Percentiles rank a stretch among this genome's conserved stretches.
These are phyloP conservation scores for Annulohypoxylon nitens DNA, from an alignment of 495 filamentous ascomycete species.

Conservation along the genomic window DNA sequence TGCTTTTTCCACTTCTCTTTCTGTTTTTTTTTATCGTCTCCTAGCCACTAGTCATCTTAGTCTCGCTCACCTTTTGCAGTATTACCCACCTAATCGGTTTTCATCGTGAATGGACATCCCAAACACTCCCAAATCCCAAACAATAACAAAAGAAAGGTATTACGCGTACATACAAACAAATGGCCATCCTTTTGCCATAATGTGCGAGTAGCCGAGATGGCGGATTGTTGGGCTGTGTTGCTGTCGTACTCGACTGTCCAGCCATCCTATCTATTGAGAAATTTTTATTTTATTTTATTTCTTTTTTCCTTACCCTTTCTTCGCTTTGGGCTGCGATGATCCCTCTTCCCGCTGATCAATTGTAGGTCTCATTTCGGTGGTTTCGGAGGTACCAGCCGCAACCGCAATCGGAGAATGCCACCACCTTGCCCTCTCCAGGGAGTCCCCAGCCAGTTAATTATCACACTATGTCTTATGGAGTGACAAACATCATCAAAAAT, in stretches of 20 bases:
- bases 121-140: slow-evolving; percentile 42
- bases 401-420: slow-evolving; percentile 46
- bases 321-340: slow-evolving; percentile 48
- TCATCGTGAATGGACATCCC: slow-evolving; percentile 31
- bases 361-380: slow-evolving; percentile 53
- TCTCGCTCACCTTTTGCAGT: slow-evolving; percentile 25
- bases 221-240: slow-evolving; percentile 41
- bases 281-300: slow-evolving; percentile 35
- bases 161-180: slow-evolving; percentile 35
- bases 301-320: slow-evolving; percentile 21
- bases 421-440: slow-evolving; percentile 23
- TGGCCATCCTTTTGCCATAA: slow-evolving; percentile 2
- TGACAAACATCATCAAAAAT: slow-evolving; percentile 21
- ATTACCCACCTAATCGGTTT: slow-evolving; percentile 19
- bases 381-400: slow-evolving; percentile 51
- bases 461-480: slow-evolving; percentile 16
- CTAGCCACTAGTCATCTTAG: slow-evolving; percentile 31
- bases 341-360: slow-evolving; percentile 46
- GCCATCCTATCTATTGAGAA: slow-evolving; percentile 18
- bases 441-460: not conserved
- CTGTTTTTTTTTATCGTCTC: slow-evolving; percentile 36
- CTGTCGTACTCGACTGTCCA: slow-evolving; percentile 40
- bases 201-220: slow-evolving; percentile 30
- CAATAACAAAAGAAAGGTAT: slow-evolving; percentile 27
- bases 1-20: slow-evolving; percentile 37